Percentiles rank a stretch among this genome's conserved stretches.
Conservation (phyloP, 768 basidiomycete species). For the Panus rudis region DNA sequence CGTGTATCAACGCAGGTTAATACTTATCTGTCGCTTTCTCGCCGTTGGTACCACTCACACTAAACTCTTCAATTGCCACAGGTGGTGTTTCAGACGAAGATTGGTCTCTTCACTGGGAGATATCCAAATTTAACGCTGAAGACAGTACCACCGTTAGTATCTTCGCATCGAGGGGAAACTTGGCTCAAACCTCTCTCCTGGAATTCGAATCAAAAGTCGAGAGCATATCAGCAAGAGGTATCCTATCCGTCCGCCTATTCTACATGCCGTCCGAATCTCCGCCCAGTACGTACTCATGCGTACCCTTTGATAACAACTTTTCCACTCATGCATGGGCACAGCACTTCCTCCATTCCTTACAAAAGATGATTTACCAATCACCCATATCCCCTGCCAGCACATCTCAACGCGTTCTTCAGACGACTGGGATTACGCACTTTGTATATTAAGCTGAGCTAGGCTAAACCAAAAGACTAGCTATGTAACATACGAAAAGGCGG, state of each 20-base stretch:
- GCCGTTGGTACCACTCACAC: neutral
- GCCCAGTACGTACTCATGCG: slow-evolving; percentile 22
- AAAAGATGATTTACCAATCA: slow-evolving; percentile 30
- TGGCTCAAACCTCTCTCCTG: no score
- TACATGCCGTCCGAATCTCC: slow-evolving; percentile 26
- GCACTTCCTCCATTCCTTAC: slow-evolving; percentile 23
- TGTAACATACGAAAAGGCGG: slow-evolving; percentile 3
- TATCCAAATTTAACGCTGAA: no score
- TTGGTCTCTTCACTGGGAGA: slow-evolving; percentile 3
- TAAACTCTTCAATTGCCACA: neutral
- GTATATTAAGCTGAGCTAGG: slow-evolving; percentile 35
- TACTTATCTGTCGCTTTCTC: neutral
- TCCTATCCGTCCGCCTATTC: slow-evolving; percentile 43
- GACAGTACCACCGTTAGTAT: no score
- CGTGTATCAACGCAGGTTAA: slow-evolving; percentile 37
- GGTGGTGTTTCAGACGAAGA: no score
- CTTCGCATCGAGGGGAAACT: no score
- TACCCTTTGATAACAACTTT: neutral
- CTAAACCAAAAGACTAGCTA: no score
- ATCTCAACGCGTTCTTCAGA: slow-evolving; percentile 37
- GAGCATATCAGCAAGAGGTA: slow-evolving; percentile 12
- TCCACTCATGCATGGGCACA: neutral
- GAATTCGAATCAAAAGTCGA: slow-evolving; percentile 7
- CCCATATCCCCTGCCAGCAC: slow-evolving; percentile 43
- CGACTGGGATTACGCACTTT: slow-evolving; percentile 53